These are phyloP conservation scores for Saturnispora ahearnii DNA, from an alignment of 805 yeast genomes.

Conservation along the genomic window DNA sequence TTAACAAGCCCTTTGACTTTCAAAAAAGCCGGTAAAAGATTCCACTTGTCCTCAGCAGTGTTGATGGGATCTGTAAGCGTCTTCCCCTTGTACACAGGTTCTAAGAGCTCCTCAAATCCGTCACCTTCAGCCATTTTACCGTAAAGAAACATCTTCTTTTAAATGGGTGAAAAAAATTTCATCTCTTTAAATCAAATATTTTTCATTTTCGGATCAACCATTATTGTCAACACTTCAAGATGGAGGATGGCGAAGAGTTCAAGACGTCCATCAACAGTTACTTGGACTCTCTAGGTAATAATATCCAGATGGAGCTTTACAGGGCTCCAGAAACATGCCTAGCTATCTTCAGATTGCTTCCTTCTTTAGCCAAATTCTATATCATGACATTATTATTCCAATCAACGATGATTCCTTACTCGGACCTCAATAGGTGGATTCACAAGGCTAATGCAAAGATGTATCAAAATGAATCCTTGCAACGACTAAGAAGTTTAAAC, in stretches of 20 bases:
- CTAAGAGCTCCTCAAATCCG: constrained; percentile 64
- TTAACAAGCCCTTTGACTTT: constrained; percentile 94
- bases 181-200: not conserved
- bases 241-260: constrained; percentile 30
- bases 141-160: not conserved
- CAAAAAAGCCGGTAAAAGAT: constrained; percentile 87
- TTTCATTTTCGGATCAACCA: not conserved
- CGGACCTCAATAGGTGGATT: constrained; percentile 70
- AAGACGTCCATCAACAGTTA: constrained; percentile 78
- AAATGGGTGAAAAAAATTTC: not conserved
- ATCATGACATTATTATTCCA: constrained; percentile 81
- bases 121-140: constrained; percentile 25
- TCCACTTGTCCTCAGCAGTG: constrained; percentile 96
- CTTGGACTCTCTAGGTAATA: constrained; percentile 80
- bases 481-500: constrained; percentile 67
- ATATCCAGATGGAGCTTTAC: constrained; percentile 75
- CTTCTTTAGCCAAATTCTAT: constrained; percentile 81
- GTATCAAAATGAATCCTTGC: constrained; percentile 66
- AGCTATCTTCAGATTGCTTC: constrained; percentile 83
- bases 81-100: constrained; percentile 82
- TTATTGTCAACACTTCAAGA: not conserved
- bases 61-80: constrained; percentile 75
- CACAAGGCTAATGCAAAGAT: constrained; percentile 33
- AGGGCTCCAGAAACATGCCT: constrained; percentile 89
- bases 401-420: constrained; percentile 59